Evolutionary conservation across 139 green algal genomes (phyloP).

Genomic region (Auxenochlorella pyrenoidosa): DNA sequence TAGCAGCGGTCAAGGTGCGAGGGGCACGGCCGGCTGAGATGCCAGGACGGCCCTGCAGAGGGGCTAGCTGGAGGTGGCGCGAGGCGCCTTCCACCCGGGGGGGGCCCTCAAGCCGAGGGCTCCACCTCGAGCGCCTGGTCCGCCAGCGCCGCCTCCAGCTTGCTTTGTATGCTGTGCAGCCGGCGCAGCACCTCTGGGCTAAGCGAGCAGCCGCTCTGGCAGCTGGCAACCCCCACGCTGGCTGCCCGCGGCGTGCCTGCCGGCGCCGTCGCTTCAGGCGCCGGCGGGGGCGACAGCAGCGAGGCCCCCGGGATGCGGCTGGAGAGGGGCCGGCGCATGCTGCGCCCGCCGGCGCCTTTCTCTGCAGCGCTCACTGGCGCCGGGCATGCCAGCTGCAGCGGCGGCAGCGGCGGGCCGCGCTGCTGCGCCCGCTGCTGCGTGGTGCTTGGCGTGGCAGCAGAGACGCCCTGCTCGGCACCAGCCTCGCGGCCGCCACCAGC

Average conservation of each 20-base stretch:
- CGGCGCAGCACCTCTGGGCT: conserved; percentile 18
- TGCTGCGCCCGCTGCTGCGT: not conserved
- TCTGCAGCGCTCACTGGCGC: not conserved
- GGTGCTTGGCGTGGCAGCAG: not conserved
- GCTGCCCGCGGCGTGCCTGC: not conserved
- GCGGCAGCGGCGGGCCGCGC: not conserved
- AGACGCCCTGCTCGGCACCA: not conserved
- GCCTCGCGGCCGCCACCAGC: not conserved
- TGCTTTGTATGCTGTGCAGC: conserved; percentile 21
- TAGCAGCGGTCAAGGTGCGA: too few species aligned
- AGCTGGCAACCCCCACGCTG: not conserved
- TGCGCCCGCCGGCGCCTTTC: too few species aligned
- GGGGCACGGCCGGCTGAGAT: not conserved
- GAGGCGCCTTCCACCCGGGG: too few species aligned
- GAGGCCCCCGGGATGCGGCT: not conserved
- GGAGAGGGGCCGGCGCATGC: not conserved
- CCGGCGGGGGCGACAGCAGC: not conserved
- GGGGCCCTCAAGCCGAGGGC: not conserved
- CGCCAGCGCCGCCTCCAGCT: conserved; percentile 21
- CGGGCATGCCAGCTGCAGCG: not conserved
- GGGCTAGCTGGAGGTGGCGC: too few species aligned
- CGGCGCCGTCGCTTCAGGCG: not conserved
- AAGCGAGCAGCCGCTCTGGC: not conserved
- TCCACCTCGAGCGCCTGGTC: conserved; percentile 13
- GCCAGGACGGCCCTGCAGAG: too few species aligned